Conservation (phyloP, 2,329 filamentous ascomycete species). For the Trichoderma semiorbis region DNA sequence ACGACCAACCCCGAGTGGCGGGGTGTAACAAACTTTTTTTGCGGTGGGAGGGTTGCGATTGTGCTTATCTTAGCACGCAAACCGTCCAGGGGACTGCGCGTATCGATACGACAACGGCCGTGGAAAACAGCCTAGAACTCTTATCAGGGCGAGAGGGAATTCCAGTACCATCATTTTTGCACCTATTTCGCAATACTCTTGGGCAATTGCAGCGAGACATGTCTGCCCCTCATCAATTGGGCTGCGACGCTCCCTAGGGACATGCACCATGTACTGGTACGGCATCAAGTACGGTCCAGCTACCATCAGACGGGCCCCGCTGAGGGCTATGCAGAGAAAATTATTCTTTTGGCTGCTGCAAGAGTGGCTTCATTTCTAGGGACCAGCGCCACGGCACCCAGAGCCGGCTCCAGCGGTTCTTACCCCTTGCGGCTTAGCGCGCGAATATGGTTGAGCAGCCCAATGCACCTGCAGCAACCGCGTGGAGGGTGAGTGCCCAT, state of each 20-base stretch:
- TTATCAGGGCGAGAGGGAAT: constrained; percentile 3
- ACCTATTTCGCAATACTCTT: not conserved
- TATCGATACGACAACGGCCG: constrained; percentile 6
- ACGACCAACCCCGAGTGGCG: not conserved
- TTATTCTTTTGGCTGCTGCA: not conserved
- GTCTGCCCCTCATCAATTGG: constrained; percentile 3
- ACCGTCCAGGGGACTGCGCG: not conserved
- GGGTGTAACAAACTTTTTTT: constrained; percentile 16
- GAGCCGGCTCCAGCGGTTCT: constrained; percentile 12
- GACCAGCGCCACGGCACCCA: constrained; percentile 10
- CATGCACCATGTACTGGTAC: not conserved
- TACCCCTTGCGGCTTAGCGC: constrained; percentile 21
- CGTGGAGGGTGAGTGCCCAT: not conserved
- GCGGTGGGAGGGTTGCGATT: not conserved
- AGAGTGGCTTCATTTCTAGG: constrained; percentile 11
- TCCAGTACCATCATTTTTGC: not conserved
- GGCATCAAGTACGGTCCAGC: not conserved
- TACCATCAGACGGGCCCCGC: not conserved
- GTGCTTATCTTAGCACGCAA: constrained; percentile 9
- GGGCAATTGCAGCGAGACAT: not conserved
- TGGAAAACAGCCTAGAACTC: not conserved
- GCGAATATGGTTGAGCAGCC: constrained; percentile 26
- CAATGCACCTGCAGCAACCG: constrained; percentile 19
- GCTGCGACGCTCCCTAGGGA: not conserved
- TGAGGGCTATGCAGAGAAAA: constrained; percentile 1